Base-by-base conservation (phyloP, 1,139 yeast genomes). In the Suhomyces bolitotheri region DNA sequence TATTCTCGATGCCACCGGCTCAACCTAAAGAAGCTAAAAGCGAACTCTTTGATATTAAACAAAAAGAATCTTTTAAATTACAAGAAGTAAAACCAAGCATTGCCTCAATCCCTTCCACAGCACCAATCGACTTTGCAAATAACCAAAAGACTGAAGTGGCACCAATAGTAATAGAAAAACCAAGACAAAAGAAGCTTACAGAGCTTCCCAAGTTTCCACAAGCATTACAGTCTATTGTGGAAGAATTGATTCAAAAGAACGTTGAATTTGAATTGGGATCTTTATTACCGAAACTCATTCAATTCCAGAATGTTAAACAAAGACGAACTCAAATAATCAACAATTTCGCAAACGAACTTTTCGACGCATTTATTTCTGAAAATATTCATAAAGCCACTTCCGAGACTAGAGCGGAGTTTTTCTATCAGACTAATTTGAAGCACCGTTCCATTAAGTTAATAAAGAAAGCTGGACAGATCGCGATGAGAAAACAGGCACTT, bases 341-440 rank as follows among this genome's bases (percentile, higher is more conserved):
- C 0, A 44, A 61, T 0, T 58, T 80, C 11, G 51, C 80, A 1
- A 51, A 54, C 2, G 82, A 78, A 26, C 54, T 84, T 1, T 82
- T 67, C 43, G 53, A 59, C 9, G 85, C 88, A 1, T 81, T 85
- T 48, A 47, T 85, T 30, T 67, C 73, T 25, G 90, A 84, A 45
- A 59, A 72, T 24, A 51, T 76, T 0, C 75, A 68, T 44, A 57
- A 74, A 22, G 54, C 64, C 2, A 51, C 66, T 0, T 50, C 73
- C 27, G 72, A 75, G 24, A 50, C 68, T 0, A 52, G 61, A 26
- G 81, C 86, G 0, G 68, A 60, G 12, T 24, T 45, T 2, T 48
- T 58, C 28, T 54, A 62, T 33, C 45, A 54, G 2, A 43, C 40
- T 8, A 49, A 46, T 8, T 37, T 69, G 19, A 64, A 60, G 37